Base-by-base conservation (phyloP, 177 flowering plant genomes). In the Telopea speciosissima region DNA sequence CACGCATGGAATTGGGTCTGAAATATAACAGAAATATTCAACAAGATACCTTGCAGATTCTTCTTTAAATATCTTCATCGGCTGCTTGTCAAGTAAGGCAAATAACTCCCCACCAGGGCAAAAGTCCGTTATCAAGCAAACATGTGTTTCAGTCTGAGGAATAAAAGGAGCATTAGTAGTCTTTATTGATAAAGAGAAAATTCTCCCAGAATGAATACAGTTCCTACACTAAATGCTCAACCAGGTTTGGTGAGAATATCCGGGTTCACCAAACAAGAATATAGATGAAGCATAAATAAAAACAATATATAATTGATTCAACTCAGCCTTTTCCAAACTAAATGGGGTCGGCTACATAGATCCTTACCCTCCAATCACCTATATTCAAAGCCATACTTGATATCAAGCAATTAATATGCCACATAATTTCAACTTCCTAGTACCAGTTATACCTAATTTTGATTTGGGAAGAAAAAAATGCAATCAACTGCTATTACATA, bases 111-210 rank as follows among this genome's bases (percentile, higher is more conserved):
- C 97, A 65, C 99, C 99, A 74, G 88, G 80, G 77, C 89, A 95
- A 72, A 95, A 95, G 84, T 95, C 99, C 23, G 97, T 92, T 78
- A 95, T 92, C 87, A 95, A 80, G 85, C 99, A 95, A 79, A 95
- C 93, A 65, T 95, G 99, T 72, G 97, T 90, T 73, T 90, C 62
- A 72, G 99, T 95, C 99, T 95, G 92, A 76, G 45, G 63, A 68
- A 49, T 17, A 74, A 65, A 74, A 49, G 17, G 11, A 26, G 8
- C 54, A 11, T 49, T 16, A 5, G 17, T 49, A 49, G 0, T 10
- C 54, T 11, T 11, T 19, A 49, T 16, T 49, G 54, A 16, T 12
- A 49, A 49, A 12, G 17, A 49, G 17, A 14, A 49, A 49, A 49
- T 49, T 49, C 54, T 49, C 54, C 19, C 14, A 16, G 17, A 49